Percentiles rank a stretch among this genome's conserved stretches.
Conservation (phyloP, 805 yeast genomes). For the Lipomyces mesembrius region DNA sequence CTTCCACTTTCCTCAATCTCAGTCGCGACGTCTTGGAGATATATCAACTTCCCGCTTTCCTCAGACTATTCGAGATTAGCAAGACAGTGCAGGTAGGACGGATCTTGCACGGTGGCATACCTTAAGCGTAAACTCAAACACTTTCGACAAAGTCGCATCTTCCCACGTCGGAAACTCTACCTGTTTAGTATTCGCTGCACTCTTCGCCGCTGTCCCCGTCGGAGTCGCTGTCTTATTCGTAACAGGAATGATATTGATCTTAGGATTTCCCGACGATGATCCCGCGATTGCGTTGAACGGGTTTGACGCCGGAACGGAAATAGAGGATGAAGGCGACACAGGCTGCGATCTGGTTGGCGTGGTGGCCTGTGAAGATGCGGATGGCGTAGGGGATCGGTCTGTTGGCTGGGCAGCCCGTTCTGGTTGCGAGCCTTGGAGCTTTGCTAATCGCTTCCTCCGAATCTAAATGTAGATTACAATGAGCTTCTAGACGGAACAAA, state of each 20-base stretch:
- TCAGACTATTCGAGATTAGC: constrained; percentile 2
- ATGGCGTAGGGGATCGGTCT: constrained; percentile 21
- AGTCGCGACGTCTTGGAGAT: constrained; percentile 22
- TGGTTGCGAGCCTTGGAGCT: constrained; percentile 45
- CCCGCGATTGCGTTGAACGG: constrained; percentile 24
- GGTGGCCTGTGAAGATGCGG: constrained; percentile 17
- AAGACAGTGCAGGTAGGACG: background rate
- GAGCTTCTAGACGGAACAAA: background rate
- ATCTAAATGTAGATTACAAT: constrained; percentile 40
- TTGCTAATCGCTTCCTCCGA: constrained; percentile 60
- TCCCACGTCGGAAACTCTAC: constrained; percentile 31
- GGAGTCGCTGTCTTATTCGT: background rate
- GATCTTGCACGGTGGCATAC: background rate
- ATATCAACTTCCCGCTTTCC: constrained; percentile 2
- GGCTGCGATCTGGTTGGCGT: constrained; percentile 7
- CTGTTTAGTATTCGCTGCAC: background rate
- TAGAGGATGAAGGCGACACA: constrained; percentile 13
- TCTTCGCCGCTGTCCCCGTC: constrained; percentile 4
- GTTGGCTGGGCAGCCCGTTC: constrained; percentile 4
- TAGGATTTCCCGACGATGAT: constrained; percentile 6
- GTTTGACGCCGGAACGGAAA: constrained; percentile 14
- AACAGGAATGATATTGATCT: constrained; percentile 21
- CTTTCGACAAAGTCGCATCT: constrained; percentile 15
- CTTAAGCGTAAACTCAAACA: constrained; percentile 24
- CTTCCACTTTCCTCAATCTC: constrained; percentile 16